phyloP scores from a whole-genome alignment of 805 yeast genomes.

The Lachancea nothofagi region DNA sequence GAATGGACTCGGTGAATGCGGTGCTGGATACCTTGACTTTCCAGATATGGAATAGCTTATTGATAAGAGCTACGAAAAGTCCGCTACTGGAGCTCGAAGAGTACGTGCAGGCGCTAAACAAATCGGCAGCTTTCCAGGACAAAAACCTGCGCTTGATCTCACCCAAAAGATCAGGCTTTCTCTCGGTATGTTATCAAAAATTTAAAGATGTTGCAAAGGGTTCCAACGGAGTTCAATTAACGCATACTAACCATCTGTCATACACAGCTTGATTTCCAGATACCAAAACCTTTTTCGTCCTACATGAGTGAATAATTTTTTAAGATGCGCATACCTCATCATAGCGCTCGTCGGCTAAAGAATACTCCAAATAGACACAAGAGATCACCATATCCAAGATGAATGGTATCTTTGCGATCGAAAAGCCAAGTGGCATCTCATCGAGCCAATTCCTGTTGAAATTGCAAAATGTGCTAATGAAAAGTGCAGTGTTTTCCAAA shows the following conservation, averaged over 20 bases:
- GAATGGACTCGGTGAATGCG: conserved; percentile 36
- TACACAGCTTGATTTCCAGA: conserved; percentile 16
- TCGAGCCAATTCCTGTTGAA: conserved; percentile 69
- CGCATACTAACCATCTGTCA: conserved; percentile 5
- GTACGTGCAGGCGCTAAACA: conserved; percentile 35
- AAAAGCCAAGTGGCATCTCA: conserved; percentile 80
- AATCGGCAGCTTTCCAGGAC: conserved; percentile 13
- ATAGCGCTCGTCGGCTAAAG: background rate
- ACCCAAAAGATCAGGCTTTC: conserved; percentile 49
- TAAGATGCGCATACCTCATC: background rate
- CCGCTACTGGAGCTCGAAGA: conserved; percentile 39
- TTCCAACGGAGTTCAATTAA: background rate
- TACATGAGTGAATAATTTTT: conserved; percentile 7
- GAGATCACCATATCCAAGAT: conserved; percentile 33
- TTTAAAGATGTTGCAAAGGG: too few species aligned
- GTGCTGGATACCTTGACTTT: conserved; percentile 36
- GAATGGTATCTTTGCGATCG: conserved; percentile 92
- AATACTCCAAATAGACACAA: background rate
- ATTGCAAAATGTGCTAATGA: conserved; percentile 57
- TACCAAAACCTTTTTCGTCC: conserved; percentile 14
- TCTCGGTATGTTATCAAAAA: conserved; percentile 38
- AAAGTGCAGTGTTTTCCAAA: conserved; percentile 50
- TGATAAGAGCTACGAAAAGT: conserved; percentile 19
- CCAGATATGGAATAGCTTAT: conserved; percentile 36
- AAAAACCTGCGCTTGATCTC: conserved; percentile 39